A percentile compares a stretch with the other conserved stretches of the same genome.
These are phyloP conservation scores for Cladosporium sp. DNA, from an alignment of 2,329 filamentous ascomycete species.

Conservation along the genomic window DNA sequence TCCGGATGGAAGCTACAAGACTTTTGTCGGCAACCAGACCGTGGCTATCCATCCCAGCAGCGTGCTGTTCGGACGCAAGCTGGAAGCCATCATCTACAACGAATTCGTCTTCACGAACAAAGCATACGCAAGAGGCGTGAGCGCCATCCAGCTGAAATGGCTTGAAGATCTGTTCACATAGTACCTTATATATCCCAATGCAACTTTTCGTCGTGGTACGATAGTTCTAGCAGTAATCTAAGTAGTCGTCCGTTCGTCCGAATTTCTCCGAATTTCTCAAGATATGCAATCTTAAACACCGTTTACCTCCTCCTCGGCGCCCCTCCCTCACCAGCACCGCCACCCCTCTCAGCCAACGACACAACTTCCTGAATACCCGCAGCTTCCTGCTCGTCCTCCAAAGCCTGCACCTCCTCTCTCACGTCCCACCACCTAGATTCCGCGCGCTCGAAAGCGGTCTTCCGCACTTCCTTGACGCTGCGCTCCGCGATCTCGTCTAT, in stretches of 20 bases:
- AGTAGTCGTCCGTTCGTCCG: not conserved
- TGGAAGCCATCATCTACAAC: conserved; percentile 61
- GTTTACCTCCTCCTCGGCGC: conserved; percentile 8
- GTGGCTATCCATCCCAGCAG: conserved; percentile 61
- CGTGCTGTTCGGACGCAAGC: conserved; percentile 55
- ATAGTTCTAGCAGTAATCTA: not conserved
- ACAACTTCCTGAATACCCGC: conserved; percentile 94
- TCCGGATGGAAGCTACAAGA: conserved; percentile 59
- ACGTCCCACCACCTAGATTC: conserved; percentile 99
- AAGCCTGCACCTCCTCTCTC: conserved; percentile 81
- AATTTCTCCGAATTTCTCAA: not conserved
- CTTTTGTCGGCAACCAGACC: conserved; percentile 56
- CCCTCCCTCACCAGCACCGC: conserved; percentile 18
- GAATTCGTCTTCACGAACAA: conserved; percentile 64
- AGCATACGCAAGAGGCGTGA: conserved; percentile 59
- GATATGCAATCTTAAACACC: not conserved
- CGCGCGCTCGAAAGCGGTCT: conserved; percentile 81
- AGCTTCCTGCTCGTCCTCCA: conserved; percentile 95
- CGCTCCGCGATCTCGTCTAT: conserved; percentile 60
- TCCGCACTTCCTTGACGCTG: conserved; percentile 85
- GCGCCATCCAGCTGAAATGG: conserved; percentile 60
- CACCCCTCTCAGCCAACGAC: conserved; percentile 70
- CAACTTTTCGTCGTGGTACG: not conserved
- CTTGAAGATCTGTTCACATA: conserved; percentile 46
- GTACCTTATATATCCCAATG: not conserved